A percentile compares a stretch with the other conserved stretches of the same genome.
These are phyloP conservation scores for Starmerella bombi DNA, from an alignment of 805 yeast genomes.

Conservation along the genomic window DNA sequence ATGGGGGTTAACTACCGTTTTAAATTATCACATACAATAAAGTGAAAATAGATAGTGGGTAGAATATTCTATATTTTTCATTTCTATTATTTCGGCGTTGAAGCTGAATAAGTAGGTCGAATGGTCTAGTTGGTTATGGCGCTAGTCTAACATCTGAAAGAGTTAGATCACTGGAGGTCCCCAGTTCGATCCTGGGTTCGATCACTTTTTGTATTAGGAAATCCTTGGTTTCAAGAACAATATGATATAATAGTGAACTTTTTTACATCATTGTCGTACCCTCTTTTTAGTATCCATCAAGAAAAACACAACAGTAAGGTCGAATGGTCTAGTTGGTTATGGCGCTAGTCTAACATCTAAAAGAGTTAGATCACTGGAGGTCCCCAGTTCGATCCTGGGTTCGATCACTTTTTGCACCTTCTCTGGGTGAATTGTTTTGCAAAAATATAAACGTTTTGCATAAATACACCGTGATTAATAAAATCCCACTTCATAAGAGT, in stretches of 20 bases:
- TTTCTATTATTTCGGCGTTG: background rate
- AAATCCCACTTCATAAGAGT: too few relatives aligned
- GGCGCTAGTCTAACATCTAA: conserved; percentile 21
- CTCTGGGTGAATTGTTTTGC: too few relatives aligned
- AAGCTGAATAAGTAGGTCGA: conserved; percentile 8
- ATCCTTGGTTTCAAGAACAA: background rate
- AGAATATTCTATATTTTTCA: too few relatives aligned
- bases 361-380: conserved; percentile 21
- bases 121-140: conserved; percentile 23
- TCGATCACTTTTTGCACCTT: conserved; percentile 18
- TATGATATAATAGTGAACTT: background rate
- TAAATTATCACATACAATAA: too few relatives aligned
- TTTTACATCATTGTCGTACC: too few relatives aligned
- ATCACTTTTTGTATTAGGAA: conserved; percentile 10
- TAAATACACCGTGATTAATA: too few relatives aligned
- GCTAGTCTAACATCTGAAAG: conserved; percentile 19
- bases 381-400: conserved; percentile 24
- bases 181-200: conserved; percentile 24
- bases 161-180: conserved; percentile 22
- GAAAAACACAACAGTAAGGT: conserved; percentile 3
- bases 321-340: conserved; percentile 22
- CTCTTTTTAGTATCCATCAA: background rate
- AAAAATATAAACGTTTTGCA: too few relatives aligned
- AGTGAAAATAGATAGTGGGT: too few relatives aligned
- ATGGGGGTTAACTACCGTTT: too few relatives aligned